Evolutionary conservation across 805 yeast genomes (phyloP), one percentile per base, ranked within the genome.

Genomic region (Candida nemodendra): DNA sequence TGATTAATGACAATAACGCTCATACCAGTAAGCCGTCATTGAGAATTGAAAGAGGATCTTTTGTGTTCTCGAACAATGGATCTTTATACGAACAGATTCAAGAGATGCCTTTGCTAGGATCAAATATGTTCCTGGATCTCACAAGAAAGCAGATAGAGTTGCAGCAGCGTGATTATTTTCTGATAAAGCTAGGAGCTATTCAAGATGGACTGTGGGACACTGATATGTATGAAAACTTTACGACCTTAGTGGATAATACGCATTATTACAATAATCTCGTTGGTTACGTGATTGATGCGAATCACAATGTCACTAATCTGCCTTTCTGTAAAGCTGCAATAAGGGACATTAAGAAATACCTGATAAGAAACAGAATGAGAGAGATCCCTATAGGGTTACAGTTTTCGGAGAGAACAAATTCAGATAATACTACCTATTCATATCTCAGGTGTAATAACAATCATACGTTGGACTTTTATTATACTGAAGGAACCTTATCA

Each of bases 271-370:
- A 78, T 23, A 87, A 86, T 63, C 72, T 86, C n/a, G 68, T 90
- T 50, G 97, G 96, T 1, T 87, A 83, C 71, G 85, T 87, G 61
- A 95, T 95, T 18, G 95, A 95, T 31, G 85, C 86, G 61, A 95
- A 87, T 68, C 93, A 84, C 30, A 76, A 84, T 35, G 68, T 95
- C 7, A 82, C 82, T 62, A 84, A 82, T 54, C 66, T 66, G 36
- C 72, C 96, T 4, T 87, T 78, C 61, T 90, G 88, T 37, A 90
- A 89, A 71, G 95, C 96, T 7, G 93, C 95, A 7, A 72, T 89
- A 39, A 79, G 96, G 61, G 97, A 90, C 62, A 70, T 76, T 50
- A 89, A 87, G 66, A 59, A 69, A 19, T 86, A 91, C 64, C 78
- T 90, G 51, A 63, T 35, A 3, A 23, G 36, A 13, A 57, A 56